Percentiles rank a stretch among this genome's conserved stretches.
Evolutionary conservation across 1,284 basidiomycete genomes (phyloP).

Genomic region (Mycena citricolor): DNA sequence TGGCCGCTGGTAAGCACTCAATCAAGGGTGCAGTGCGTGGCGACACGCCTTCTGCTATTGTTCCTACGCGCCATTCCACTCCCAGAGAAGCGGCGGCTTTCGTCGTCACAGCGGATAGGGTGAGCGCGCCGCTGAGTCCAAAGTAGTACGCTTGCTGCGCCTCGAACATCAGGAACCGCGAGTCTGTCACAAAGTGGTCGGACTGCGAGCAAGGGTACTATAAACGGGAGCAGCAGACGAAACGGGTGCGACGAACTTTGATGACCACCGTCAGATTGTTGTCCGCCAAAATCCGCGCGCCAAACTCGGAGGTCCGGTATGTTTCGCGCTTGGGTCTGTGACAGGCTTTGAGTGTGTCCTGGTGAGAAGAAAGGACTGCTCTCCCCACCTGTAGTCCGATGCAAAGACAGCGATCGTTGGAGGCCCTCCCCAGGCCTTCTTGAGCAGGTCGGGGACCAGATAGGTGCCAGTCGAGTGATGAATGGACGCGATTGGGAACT

Average conservation of each 20-base stretch:
- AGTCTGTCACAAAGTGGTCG: conserved; percentile 61
- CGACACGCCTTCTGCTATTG: conserved; percentile 4
- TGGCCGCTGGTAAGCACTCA: background rate
- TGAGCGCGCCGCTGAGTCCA: conserved; percentile 46
- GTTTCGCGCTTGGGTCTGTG: conserved; percentile 82
- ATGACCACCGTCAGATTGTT: conserved; percentile 75
- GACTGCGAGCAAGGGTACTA: conserved; percentile 35
- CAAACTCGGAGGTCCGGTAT: conserved; percentile 82
- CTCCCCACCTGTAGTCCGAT: conserved; percentile 39
- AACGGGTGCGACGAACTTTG: conserved; percentile 48
- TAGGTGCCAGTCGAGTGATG: conserved; percentile 84
- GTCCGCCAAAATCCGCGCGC: conserved; percentile 74
- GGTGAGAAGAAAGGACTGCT: background rate
- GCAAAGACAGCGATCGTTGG: conserved; percentile 76
- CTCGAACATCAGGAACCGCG: conserved; percentile 70
- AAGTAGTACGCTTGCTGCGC: conserved; percentile 76
- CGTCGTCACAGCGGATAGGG: conserved; percentile 60
- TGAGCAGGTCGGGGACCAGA: conserved; percentile 72
- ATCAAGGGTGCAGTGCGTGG: conserved; percentile 12
- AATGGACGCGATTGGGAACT: conserved; percentile 73
- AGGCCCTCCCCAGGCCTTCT: conserved; percentile 60
- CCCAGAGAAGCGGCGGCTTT: conserved; percentile 12
- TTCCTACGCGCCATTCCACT: conserved; percentile 10
- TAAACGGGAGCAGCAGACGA: background rate
- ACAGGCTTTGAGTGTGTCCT: conserved; percentile 25